Conservation (phyloP, 176 grass and related monocot genomes). For the Urochloa ruziziensis region DNA sequence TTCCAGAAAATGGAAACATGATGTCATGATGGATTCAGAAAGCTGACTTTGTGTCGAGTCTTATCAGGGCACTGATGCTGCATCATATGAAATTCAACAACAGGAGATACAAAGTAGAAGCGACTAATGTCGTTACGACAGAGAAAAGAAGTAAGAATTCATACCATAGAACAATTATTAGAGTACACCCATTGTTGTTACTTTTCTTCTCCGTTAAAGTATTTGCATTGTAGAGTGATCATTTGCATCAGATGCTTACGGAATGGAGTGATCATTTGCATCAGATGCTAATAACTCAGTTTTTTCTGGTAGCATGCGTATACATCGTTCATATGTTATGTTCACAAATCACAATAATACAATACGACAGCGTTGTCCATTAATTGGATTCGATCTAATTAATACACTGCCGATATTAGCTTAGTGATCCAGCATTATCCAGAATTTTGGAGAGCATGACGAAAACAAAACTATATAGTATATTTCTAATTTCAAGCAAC, state of each 20-base stretch:
- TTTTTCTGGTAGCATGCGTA: background rate
- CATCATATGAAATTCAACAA: background rate
- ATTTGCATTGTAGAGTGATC: background rate
- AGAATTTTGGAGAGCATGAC: background rate
- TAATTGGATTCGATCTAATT: background rate
- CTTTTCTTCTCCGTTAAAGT: background rate
- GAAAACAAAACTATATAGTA: background rate
- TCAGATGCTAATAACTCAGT: background rate
- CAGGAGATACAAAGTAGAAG: background rate
- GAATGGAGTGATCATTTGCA: background rate
- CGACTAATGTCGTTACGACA: background rate
- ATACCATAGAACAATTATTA: background rate
- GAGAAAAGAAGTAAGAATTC: background rate
- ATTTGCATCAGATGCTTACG: background rate
- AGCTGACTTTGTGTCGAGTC: background rate
- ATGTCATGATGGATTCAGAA: background rate
- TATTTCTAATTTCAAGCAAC: background rate
- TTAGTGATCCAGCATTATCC: background rate
- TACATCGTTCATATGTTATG: background rate
- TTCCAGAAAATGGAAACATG: background rate
- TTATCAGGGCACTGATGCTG: background rate
- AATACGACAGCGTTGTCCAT: background rate
- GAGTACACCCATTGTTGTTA: background rate
- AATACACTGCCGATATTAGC: background rate
- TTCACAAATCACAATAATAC: background rate